Conservation (phyloP, 306 rosid species). For the Dalbergia oliveri region DNA sequence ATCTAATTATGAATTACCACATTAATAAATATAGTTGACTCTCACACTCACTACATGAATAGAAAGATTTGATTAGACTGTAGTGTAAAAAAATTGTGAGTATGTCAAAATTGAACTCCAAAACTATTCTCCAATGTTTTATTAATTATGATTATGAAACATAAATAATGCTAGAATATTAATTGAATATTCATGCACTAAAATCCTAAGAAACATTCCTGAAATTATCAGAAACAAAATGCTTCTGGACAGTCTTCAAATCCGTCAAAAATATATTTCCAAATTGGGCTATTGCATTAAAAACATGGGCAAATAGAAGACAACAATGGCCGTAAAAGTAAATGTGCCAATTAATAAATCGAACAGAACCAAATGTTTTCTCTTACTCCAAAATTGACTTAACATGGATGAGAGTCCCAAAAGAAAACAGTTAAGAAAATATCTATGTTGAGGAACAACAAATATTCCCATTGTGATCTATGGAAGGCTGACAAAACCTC, state of each 20-base stretch:
- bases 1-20: too few species aligned
- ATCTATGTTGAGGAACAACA: background rate
- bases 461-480: slow-evolving; percentile 4
- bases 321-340: too few species aligned
- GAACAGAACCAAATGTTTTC: background rate
- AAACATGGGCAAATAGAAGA: too few species aligned
- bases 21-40: too few species aligned
- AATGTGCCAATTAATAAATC: too few species aligned
- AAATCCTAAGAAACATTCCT: background rate
- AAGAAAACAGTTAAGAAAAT: slow-evolving; percentile 29
- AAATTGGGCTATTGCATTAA: background rate
- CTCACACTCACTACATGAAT: too few species aligned
- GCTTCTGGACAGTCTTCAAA: slow-evolving; percentile 20
- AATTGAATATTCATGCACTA: background rate
- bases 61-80: too few species aligned
- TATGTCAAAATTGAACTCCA: background rate
- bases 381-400: background rate
- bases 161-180: background rate
- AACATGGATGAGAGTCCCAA: too few species aligned
- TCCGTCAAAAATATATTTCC: background rate
- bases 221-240: slow-evolving; percentile 23
- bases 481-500: slow-evolving; percentile 13
- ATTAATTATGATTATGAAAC: background rate
- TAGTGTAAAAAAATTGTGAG: too few species aligned
- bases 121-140: background rate